These are phyloP conservation scores for Saccharomyces hybrid DNA, from an alignment of 1,139 yeast species.

Conservation along the genomic window DNA sequence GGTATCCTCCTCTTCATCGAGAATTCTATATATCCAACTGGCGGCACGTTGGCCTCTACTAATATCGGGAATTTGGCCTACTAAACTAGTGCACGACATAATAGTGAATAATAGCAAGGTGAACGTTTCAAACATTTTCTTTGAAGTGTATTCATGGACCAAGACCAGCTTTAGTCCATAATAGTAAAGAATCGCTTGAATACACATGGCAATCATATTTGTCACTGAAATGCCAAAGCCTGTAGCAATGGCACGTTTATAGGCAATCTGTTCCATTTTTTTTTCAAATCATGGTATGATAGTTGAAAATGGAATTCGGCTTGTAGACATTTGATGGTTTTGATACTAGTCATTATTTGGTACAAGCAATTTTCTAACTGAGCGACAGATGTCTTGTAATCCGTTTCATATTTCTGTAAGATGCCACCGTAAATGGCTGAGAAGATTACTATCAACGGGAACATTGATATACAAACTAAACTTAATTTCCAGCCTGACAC, in stretches of 20 bases:
- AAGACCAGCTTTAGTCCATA: constrained; percentile 71
- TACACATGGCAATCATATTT: constrained; percentile 46
- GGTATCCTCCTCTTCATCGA: constrained; percentile 25
- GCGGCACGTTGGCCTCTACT: constrained; percentile 72
- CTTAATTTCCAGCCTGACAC: constrained; percentile 82
- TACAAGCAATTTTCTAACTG: constrained; percentile 47
- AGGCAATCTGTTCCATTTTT: constrained; percentile 34
- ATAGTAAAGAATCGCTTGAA: constrained; percentile 64
- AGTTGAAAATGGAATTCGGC: constrained; percentile 42
- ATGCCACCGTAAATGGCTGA: constrained; percentile 47
- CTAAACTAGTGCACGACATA: constrained; percentile 50
- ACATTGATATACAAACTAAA: constrained; percentile 66
- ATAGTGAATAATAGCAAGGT: constrained; percentile 69
- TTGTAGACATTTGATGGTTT: constrained; percentile 54
- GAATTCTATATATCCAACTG: constrained; percentile 42
- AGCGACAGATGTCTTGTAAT: constrained; percentile 52
- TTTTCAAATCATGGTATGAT: constrained; percentile 34
- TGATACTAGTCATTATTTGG: constrained; percentile 53
- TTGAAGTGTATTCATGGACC: constrained; percentile 43
- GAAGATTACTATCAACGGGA: constrained; percentile 51
- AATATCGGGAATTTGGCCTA: constrained; percentile 65
- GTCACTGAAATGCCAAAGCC: constrained; percentile 54
- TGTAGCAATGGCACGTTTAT: constrained; percentile 44
- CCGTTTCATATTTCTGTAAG: constrained; percentile 48
- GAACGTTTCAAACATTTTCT: constrained; percentile 59